Percentiles rank a stretch among this genome's conserved stretches.
Evolutionary conservation across 257 asterid genomes (phyloP).

Genomic region (Przewalskia tangutica): DNA sequence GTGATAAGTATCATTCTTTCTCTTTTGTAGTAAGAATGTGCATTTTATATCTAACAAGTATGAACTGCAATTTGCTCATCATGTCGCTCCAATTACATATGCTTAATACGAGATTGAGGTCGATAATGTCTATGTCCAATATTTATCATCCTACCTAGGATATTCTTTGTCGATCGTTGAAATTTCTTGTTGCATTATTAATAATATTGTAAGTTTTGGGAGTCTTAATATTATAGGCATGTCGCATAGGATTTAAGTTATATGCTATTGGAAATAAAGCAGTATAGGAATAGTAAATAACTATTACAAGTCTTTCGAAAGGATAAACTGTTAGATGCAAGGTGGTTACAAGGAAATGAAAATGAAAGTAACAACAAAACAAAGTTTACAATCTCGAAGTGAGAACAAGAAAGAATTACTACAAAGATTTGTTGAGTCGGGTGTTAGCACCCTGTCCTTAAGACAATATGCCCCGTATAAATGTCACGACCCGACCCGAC

Average conservation of each 20-base stretch:
- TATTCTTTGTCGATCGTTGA: neutral
- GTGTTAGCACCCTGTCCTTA: too few species aligned
- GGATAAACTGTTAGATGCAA: too few species aligned
- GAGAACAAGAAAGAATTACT: too few species aligned
- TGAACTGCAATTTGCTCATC: neutral
- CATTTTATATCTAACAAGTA: neutral
- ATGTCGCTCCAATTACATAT: neutral
- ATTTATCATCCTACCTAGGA: neutral
- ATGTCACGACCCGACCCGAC: too few species aligned
- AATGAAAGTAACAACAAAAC: too few species aligned
- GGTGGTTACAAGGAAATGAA: too few species aligned
- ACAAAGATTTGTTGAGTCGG: too few species aligned
- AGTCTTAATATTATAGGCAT: neutral
- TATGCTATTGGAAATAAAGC: too few species aligned
- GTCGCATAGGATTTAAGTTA: neutral
- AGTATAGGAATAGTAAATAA: too few species aligned
- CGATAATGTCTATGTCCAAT: neutral
- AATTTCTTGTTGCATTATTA: neutral
- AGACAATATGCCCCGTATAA: too few species aligned
- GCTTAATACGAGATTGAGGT: neutral
- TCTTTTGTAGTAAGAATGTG: neutral
- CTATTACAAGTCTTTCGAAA: too few species aligned
- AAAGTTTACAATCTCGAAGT: too few species aligned
- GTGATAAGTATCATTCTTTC: neutral
- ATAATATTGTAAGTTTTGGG: neutral